phyloP scores from a whole-genome alignment of 176 grass and related monocot species.

The Oryza glumipatula region DNA sequence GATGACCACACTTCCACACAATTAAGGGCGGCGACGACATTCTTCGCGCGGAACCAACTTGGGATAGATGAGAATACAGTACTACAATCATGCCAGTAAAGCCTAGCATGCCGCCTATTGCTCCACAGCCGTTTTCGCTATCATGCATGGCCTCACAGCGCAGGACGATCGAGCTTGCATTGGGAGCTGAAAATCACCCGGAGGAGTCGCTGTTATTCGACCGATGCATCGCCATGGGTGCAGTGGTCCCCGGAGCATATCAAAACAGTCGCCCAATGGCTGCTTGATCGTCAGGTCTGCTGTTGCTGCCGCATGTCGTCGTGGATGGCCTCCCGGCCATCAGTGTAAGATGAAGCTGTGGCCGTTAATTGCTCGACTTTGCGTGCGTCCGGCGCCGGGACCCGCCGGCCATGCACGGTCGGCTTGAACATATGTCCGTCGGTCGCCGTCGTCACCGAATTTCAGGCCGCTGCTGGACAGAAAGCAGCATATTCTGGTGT shows the following conservation, averaged over 20 bases:
- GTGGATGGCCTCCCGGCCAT: slow-evolving; percentile 21
- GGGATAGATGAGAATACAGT: slow-evolving; percentile 28
- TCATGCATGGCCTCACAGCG: slow-evolving; percentile 32
- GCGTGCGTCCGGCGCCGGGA: neutral
- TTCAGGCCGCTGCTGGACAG: slow-evolving; percentile 9
- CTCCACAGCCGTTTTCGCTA: slow-evolving; percentile 20
- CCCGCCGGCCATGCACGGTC: neutral
- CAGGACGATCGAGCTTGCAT: neutral
- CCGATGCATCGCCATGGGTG: neutral
- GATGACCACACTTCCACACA: slow-evolving; percentile 33
- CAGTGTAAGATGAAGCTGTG: slow-evolving; percentile 8
- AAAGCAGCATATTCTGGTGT: neutral
- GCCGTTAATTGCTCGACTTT: neutral
- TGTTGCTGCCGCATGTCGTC: neutral
- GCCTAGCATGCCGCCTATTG: neutral
- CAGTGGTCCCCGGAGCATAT: slow-evolving; percentile 15
- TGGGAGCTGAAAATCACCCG: neutral
- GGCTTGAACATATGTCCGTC: slow-evolving; percentile 10
- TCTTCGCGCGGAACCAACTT: neutral
- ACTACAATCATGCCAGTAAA: slow-evolving; percentile 3
- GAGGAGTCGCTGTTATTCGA: neutral
- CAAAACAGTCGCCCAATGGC: slow-evolving; percentile 7
- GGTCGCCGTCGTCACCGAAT: slow-evolving; percentile 17
- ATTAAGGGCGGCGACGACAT: slow-evolving; percentile 16
- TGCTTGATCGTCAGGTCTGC: neutral